Percentiles rank a stretch among this genome's conserved stretches.
phyloP scores from a whole-genome alignment of 164 flowering plant genomes.

The Annona squamosa region DNA sequence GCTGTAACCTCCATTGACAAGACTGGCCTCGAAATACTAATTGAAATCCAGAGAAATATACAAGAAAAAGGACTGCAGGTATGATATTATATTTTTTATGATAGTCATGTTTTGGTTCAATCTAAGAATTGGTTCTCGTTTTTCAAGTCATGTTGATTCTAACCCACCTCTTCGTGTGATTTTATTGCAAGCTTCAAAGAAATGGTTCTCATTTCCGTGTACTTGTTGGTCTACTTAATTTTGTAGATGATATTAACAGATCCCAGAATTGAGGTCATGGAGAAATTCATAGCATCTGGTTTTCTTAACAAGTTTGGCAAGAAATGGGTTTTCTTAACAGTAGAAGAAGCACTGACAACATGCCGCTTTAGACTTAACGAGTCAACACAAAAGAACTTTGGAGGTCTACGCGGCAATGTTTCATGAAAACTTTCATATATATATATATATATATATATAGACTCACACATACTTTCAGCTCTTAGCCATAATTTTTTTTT shows the following conservation, averaged over 20 bases:
- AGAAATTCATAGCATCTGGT: constrained; percentile 45
- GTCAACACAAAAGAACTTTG: no score
- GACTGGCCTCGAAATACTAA: constrained; percentile 54
- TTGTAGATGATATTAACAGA: constrained; percentile 50
- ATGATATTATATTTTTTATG: neutral
- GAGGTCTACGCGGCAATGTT: no score
- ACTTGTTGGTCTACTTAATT: neutral
- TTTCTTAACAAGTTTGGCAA: constrained; percentile 53
- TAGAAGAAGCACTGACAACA: constrained; percentile 50
- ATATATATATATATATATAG: no score
- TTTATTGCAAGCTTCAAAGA: no score
- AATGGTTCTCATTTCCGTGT: no score
- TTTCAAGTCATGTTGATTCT: no score
- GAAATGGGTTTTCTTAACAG: constrained; percentile 44
- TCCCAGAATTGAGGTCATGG: constrained; percentile 57
- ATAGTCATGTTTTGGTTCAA: neutral
- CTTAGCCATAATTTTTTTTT: no score
- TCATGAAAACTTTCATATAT: no score
- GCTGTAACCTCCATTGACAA: constrained; percentile 67
- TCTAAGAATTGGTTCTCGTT: no score
- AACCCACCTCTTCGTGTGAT: neutral
- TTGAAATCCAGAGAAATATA: constrained; percentile 33
- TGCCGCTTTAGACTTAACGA: constrained; percentile 7
- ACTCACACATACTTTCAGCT: no score
- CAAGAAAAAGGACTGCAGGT: constrained; percentile 46